Conservation (phyloP, 208 protist species). For the Leishmania lainsoni region DNA sequence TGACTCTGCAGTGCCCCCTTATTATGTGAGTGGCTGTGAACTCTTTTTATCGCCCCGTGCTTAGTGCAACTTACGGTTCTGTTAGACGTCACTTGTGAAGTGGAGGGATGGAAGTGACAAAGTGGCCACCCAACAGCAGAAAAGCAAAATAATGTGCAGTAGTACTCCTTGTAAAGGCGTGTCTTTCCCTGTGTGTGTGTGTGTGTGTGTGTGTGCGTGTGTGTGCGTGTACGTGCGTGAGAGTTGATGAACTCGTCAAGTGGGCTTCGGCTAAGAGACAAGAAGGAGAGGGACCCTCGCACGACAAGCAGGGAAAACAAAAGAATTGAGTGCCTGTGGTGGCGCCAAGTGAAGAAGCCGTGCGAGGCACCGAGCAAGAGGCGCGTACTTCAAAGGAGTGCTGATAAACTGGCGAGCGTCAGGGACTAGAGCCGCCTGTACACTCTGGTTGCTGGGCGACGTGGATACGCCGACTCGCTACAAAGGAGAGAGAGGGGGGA, state of each 20-base stretch:
- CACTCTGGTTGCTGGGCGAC: not conserved
- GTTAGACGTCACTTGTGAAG: not conserved
- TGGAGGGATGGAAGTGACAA: not conserved
- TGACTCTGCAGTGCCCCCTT: not conserved
- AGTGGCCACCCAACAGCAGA: not conserved
- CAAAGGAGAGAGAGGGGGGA: not conserved
- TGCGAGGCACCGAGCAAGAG: not conserved
- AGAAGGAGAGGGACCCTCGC: not conserved
- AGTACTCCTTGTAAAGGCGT: not conserved
- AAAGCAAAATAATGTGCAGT: not conserved
- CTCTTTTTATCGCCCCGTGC: not conserved
- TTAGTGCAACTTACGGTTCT: not conserved
- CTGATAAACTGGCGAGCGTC: not conserved
- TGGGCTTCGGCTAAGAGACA: not conserved
- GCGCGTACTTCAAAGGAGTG: not conserved
- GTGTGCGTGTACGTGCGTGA: not conserved
- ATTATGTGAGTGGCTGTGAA: not conserved
- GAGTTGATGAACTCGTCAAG: slow-evolving; percentile 1
- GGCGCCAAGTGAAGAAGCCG: not conserved
- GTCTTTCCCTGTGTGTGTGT: not conserved
- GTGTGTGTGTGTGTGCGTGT: not conserved
- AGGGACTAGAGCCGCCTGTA: not conserved
- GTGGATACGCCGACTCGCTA: not conserved
- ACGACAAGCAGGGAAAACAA: not conserved
- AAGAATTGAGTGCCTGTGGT: not conserved